Conservation (phyloP, 2,329 filamentous ascomycete genomes). For the Fusarium sp. region DNA sequence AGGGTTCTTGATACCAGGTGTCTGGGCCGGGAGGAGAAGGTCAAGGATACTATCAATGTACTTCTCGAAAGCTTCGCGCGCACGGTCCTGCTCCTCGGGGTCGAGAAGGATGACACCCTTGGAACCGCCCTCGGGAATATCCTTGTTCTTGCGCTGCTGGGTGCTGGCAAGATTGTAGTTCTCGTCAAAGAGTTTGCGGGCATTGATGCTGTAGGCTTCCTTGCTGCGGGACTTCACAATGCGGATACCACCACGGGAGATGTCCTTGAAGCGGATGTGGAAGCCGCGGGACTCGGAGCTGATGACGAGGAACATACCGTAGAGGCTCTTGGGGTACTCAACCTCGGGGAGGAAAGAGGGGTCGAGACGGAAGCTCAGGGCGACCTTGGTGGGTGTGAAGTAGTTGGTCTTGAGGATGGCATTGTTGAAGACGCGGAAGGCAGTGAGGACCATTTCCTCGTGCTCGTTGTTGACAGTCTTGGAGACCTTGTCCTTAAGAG, state of each 20-base stretch:
- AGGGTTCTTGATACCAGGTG: constrained; percentile 98
- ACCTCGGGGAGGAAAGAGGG: constrained; percentile 87
- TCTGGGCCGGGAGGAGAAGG: constrained; percentile 87
- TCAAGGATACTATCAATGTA: constrained; percentile 99
- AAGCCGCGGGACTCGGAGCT: constrained; percentile 97
- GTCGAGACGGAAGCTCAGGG: constrained; percentile 94
- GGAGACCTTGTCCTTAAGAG: constrained; percentile 80
- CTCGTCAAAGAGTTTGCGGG: constrained; percentile 95
- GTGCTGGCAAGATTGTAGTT: constrained; percentile 99
- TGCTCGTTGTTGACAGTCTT: constrained; percentile 93
- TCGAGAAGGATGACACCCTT: constrained; percentile 98
- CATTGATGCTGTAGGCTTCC: constrained; percentile 96
- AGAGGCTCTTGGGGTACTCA: constrained; percentile 93
- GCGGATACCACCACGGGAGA: constrained; percentile 94
- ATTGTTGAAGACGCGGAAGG: constrained; percentile 97
- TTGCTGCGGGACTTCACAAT: constrained; percentile 98
- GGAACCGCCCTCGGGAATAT: constrained; percentile 97
- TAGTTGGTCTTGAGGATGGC: constrained; percentile 97
- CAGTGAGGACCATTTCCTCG: constrained; percentile 97
- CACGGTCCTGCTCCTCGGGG: constrained; percentile 92
- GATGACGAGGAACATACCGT: constrained; percentile 99
- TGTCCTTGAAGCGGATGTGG: constrained; percentile 96
- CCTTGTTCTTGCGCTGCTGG: constrained; percentile 99
- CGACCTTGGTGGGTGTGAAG: constrained; percentile 96
- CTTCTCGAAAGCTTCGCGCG: constrained; percentile 94